A percentile compares a stretch with the other conserved stretches of the same genome.
phyloP scores from a whole-genome alignment of 2,329 filamentous ascomycete species.

The Colletotrichum chlorophyti region DNA sequence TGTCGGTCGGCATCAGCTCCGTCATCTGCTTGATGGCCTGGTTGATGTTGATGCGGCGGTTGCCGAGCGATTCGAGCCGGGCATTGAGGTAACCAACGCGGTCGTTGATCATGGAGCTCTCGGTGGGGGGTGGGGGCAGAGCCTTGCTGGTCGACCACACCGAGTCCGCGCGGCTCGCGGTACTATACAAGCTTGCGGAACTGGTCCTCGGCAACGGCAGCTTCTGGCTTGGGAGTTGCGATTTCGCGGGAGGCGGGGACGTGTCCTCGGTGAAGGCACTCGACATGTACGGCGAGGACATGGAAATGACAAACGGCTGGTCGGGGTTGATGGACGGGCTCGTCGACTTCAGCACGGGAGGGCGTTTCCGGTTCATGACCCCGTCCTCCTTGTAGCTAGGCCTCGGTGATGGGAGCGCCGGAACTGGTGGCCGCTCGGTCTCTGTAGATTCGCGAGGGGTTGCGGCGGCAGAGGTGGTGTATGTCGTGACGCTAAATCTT shows the following conservation, averaged over 20 bases:
- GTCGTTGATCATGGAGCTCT: conserved; percentile 62
- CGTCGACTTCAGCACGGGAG: conserved; percentile 36
- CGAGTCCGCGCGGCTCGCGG: conserved; percentile 33
- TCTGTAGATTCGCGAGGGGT: conserved; percentile 47
- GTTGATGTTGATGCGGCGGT: conserved; percentile 75
- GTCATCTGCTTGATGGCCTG: conserved; percentile 79
- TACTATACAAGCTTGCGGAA: conserved; percentile 14
- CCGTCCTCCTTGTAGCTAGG: conserved; percentile 41
- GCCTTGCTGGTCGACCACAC: conserved; percentile 58
- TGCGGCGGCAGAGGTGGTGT: conserved; percentile 57
- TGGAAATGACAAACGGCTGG: conserved; percentile 41
- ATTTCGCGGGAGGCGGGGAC: conserved; percentile 14
- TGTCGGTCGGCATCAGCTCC: conserved; percentile 76
- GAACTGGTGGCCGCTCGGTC: conserved; percentile 44
- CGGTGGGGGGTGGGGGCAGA: conserved; percentile 67
- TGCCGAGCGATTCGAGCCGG: conserved; percentile 67
- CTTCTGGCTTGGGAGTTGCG: conserved; percentile 25
- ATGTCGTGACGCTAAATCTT: conserved; percentile 70
- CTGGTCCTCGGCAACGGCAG: conserved; percentile 14
- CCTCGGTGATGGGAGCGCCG: conserved; percentile 43
- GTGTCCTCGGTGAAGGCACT: conserved; percentile 31
- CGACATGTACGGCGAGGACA: conserved; percentile 42
- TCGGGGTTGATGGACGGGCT: conserved; percentile 24
- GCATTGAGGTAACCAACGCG: conserved; percentile 73
- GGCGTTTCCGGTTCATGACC: conserved; percentile 48